Evolutionary conservation across 768 basidiomycete genomes (phyloP), one percentile per base, ranked within the genome.

Genomic region (Mycena metata): DNA sequence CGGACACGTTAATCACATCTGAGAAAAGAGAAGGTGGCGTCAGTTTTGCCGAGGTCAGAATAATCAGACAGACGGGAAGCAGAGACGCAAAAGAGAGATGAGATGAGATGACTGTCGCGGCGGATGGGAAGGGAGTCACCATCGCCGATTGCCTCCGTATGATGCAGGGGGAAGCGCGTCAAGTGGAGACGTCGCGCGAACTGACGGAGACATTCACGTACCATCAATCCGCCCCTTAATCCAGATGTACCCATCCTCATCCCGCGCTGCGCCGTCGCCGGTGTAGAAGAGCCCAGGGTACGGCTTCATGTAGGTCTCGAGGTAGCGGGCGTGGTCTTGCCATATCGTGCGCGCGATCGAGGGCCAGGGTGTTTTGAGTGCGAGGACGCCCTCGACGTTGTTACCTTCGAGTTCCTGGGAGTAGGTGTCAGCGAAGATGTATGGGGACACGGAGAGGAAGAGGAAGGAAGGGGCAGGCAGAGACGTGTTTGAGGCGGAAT

Each of bases 1-100:
- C 97, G 46, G 97, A 96, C 36, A 98, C 96, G 80, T 98, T 98
- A 87, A 98, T 98, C 66, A 98, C 96, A 82, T 97, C 93, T 94
- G 73, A 15, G 13, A 19, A 21, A 7, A 65, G 24, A 42, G 9
- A 30, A 15, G 19, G 19, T 39, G 15, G 39, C 39, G 15, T 39
- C n/a, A n/a, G n/a, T n/a, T n/a, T n/a, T 39, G 39, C 30, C 30
- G 30, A 30, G 30, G 30, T 30, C 30, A 30, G 30, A 30, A 30
- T 30, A 30, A 30, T 30, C 30, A 30, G 30, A 30, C 6, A 30
- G 30, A 30, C 30, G 30, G 3, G 30, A 30, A 30, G 30, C 30
- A 30, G 6, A 6, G 30, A 30, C 30, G 30, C 30, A 6, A 30
- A 30, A 30, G 3, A 30, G 30, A 30, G 30, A 30, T 30, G 30